Percentiles rank a stretch among this genome's conserved stretches.
phyloP scores from a whole-genome alignment of 192 early-diverging fungal species.

The Entomortierella parvispora region DNA sequence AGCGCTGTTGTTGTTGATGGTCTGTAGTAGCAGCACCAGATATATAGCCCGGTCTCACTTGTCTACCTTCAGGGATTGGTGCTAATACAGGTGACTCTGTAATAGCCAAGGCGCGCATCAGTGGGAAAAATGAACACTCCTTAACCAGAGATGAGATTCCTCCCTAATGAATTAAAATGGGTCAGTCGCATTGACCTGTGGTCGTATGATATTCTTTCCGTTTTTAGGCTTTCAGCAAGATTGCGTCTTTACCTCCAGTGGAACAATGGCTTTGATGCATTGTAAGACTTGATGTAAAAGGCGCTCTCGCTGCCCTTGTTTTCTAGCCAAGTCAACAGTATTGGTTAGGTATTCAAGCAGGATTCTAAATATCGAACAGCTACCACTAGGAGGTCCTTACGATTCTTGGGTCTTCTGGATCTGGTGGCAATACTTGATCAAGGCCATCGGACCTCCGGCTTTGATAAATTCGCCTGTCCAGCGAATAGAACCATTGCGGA shows the following conservation, averaged over 20 bases:
- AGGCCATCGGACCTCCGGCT: slow-evolving; percentile 27
- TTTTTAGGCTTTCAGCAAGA: neutral
- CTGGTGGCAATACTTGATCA: slow-evolving; percentile 30
- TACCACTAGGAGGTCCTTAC: slow-evolving; percentile 4
- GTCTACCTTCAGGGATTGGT: neutral
- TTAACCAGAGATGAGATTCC: slow-evolving; percentile 19
- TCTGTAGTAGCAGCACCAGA: neutral
- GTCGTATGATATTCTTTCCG: neutral
- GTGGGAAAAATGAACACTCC: slow-evolving; percentile 20
- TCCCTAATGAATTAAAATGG: slow-evolving; percentile 1
- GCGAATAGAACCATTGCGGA: slow-evolving; percentile 46
- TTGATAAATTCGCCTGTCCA: slow-evolving; percentile 52
- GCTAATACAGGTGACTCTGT: slow-evolving; percentile 21
- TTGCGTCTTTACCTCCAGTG: slow-evolving; percentile 9
- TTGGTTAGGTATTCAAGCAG: neutral
- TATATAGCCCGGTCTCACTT: neutral
- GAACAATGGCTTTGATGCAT: slow-evolving; percentile 38
- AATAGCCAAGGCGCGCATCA: slow-evolving; percentile 38
- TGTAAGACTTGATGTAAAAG: slow-evolving; percentile 38
- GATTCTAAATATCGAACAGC: neutral
- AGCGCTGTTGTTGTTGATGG: slow-evolving; percentile 12
- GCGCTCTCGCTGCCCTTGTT: slow-evolving; percentile 35
- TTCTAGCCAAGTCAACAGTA: slow-evolving; percentile 1
- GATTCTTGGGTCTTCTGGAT: slow-evolving; percentile 35
- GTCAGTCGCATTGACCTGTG: no score